Evolutionary conservation across 768 basidiomycete genomes (phyloP).

Genomic region (Candolleomyces aberdarensis): DNA sequence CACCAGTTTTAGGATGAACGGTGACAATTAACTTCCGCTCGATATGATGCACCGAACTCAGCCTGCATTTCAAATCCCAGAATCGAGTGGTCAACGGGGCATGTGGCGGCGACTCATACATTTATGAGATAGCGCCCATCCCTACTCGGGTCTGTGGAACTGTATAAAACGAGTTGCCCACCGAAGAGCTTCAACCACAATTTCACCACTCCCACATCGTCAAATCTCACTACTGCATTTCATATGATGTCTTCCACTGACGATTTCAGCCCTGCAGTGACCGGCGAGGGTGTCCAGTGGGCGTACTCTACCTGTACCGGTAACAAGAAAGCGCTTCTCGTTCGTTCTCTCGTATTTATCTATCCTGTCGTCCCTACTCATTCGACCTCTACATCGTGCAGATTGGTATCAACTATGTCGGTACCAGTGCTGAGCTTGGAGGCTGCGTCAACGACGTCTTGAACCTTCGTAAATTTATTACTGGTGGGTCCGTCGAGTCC

Average conservation of each 20-base stretch:
- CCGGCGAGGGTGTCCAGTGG: conserved; percentile 3
- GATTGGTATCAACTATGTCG: conserved; percentile 4
- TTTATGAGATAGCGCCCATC: too few relatives aligned
- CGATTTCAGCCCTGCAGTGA: neutral
- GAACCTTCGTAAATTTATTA: conserved; percentile 3
- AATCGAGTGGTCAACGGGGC: too few relatives aligned
- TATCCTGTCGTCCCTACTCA: neutral
- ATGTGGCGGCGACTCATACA: too few relatives aligned
- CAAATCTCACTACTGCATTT: neutral
- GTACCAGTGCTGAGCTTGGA: neutral
- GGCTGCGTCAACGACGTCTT: conserved; percentile 2
- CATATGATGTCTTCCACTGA: neutral
- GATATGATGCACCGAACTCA: too few relatives aligned
- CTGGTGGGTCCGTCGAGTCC: neutral
- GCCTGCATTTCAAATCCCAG: too few relatives aligned
- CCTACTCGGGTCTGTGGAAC: too few relatives aligned
- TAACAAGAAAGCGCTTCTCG: neutral
- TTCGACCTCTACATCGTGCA: neutral
- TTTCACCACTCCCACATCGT: neutral
- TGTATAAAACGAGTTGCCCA: too few relatives aligned
- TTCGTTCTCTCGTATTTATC: neutral
- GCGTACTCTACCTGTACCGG: conserved; percentile 2
- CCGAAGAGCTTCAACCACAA: neutral
- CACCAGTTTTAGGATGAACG: too few relatives aligned
- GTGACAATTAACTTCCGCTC: too few relatives aligned